A percentile compares a stretch with the other conserved stretches of the same genome.
These are phyloP conservation scores for Arabidopsis suecica DNA, from an alignment of 345 rosid genomes.

Conservation along the genomic window DNA sequence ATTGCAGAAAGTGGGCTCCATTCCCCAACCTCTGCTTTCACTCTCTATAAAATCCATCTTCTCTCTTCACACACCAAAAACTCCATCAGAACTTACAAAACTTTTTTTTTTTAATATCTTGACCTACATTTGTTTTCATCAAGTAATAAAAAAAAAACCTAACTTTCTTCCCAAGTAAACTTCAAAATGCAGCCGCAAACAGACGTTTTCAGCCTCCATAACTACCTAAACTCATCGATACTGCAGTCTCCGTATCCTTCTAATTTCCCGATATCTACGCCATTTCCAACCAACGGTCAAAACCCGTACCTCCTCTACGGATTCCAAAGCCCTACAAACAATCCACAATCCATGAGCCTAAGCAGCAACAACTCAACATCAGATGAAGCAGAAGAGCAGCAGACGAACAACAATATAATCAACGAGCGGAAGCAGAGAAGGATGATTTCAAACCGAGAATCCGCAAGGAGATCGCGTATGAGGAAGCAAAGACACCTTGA, in stretches of 20 bases:
- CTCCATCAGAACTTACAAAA: conserved; percentile 9
- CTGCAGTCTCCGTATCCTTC: conserved; percentile 53
- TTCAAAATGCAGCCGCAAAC: conserved; percentile 41
- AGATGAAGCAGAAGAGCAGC: conserved; percentile 85
- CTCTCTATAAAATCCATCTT: conserved; percentile 35
- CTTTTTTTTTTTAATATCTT: background rate
- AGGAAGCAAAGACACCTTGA: conserved; percentile 92
- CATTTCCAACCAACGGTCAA: conserved; percentile 44
- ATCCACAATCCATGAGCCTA: conserved; percentile 53
- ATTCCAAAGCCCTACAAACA: conserved; percentile 41
- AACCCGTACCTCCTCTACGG: conserved; percentile 45
- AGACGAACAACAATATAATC: conserved; percentile 53
- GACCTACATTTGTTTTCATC: conserved; percentile 18
- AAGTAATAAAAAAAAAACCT: conserved; percentile 3
- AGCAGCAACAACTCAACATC: conserved; percentile 89
- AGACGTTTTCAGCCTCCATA: conserved; percentile 55
- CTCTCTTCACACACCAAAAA: conserved; percentile 34
- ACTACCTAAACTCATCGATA: conserved; percentile 40
- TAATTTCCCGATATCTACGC: conserved; percentile 40
- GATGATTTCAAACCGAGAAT: conserved; percentile 92
- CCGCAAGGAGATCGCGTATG: conserved; percentile 93
- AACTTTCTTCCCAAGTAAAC: conserved; percentile 29
- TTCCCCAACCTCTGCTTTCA: background rate
- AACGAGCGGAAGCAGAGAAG: conserved; percentile 85
- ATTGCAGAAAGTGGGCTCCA: conserved; percentile 38